Base-by-base conservation (phyloP, 176 grass and related monocot genomes). In the Phoenix dactylifera region DNA sequence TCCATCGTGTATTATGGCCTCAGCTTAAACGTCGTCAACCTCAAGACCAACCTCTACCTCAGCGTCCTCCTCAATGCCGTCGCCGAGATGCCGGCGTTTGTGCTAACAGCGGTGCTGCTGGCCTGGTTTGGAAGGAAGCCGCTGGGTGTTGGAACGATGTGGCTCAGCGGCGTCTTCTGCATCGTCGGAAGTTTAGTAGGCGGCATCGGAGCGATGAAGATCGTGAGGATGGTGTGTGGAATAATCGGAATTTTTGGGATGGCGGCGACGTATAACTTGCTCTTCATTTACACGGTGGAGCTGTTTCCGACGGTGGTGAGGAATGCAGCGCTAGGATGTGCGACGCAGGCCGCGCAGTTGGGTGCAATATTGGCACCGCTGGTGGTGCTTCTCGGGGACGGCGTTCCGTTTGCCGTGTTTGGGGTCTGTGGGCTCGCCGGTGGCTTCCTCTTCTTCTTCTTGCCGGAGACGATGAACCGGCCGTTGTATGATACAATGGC, bases 1-100 rank as follows among this genome's bases (percentile, higher is more conserved):
- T 77, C 86, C 0, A 73, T 87, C 54, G 91, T 90, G 10, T 96
- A 96, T 77, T 96, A 82, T 15, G 91, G 91, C 17, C 80, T 96
- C 54, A 96, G 72, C 71, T 83, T 96, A 32, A 96, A 96, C 23
- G 91, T 96, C 0, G 91, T 96, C 20, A 96, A 96, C 68, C 80
- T 96, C 49, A 87, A 90, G 69, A 85, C 78, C 64, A 85, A 96
- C 75, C 77, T 96, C 25, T 96, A 96, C 35, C 56, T 81, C 53
- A 82, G 69, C 6, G 91, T 96, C 30, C 28, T 79, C 23, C 51
- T 77, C 25, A 96, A 96, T 65, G 67, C 91, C 30, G 17, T 87
- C 19, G 77, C 86, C 3, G 91, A 96, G 79, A 79, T 90, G 70
- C 91, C 86, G 0, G 83, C 86, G 0, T 96, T 73, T 49, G 10